Base-by-base conservation (phyloP, 176 grass and related monocot genomes). In the Pontederia paniculata region DNA sequence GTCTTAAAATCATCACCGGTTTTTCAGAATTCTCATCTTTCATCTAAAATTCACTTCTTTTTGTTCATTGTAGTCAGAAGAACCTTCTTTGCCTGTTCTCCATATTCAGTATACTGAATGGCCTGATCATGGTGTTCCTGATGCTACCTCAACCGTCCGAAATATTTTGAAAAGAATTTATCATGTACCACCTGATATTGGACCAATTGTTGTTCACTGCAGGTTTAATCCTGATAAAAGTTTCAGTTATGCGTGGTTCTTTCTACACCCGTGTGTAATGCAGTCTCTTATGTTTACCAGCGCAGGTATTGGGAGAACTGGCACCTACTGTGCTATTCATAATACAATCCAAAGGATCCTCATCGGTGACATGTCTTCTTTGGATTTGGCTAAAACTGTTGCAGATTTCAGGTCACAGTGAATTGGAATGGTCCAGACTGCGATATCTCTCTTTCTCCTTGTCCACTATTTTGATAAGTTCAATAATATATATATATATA, bases 191-290 rank as follows among this genome's bases (percentile, higher is more conserved):
- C 69, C 23, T 28, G 54, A 70, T 41, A 15, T 21, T 3, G 72
- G 82, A 63, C 83, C 93, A 55, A 80, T 98, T 71, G 80, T 98
- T 42, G 80, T 80, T 21, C 93, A 98, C 79, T 98, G 93, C 86
- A 98, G 93, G 86, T 98, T 67, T 42, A 50, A n/a, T 37, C 41
- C 12, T 17, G n/a, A 19, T 67, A 52, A 23, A 37, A 37, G 28
- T 2, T 37, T 53, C 19, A 44, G 8, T 3, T 62, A 19, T 12
- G 23, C 13, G 17, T 19, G 4, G 1, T 22, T 21, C 21, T 72
- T 5, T 44, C n/a, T 67, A 15, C 41, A n/a, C 2, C 11, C 17
- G 9, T 44, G 10, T 8, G 9, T 14, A 44, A 21, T 37, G 28
- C 7, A 3, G 15, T 59, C 63, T 79, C 17, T 80, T 57, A 62